These are phyloP conservation scores for Cladophialophora immunda DNA, from an alignment of 2,329 filamentous ascomycete species.

Conservation along the genomic window DNA sequence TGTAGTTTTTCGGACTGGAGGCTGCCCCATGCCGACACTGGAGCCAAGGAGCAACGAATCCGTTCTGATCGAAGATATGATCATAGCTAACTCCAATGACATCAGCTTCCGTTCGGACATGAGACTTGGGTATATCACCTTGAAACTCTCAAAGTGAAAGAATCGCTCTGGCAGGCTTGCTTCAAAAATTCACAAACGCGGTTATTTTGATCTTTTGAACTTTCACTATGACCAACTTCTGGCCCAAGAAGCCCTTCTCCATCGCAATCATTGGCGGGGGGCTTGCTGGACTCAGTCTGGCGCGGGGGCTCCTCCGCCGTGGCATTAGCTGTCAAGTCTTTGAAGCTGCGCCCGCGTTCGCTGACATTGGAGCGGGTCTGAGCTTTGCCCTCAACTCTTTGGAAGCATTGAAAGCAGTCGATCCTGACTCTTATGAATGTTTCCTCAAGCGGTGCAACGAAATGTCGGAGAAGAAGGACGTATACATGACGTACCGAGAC, in stretches of 20 bases:
- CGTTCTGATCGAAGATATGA: not conserved
- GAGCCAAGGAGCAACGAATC: not conserved
- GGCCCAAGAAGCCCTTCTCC: constrained; percentile 29
- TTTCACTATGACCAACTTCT: constrained; percentile 5
- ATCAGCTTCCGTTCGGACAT: not conserved
- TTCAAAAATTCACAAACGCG: not conserved
- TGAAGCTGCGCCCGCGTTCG: constrained; percentile 30
- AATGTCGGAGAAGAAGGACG: constrained; percentile 12
- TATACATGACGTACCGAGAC: constrained; percentile 12
- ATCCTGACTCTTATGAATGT: constrained; percentile 53
- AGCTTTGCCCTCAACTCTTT: constrained; percentile 23
- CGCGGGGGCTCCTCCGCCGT: constrained; percentile 48
- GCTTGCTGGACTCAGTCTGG: constrained; percentile 49
- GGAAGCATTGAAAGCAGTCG: constrained; percentile 43
- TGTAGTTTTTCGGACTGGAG: not conserved
- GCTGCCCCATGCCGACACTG: not conserved
- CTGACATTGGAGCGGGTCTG: constrained; percentile 33
- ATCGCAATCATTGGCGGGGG: constrained; percentile 52
- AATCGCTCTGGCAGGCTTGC: not conserved
- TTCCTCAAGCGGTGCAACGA: constrained; percentile 41
- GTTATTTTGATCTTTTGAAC: not conserved
- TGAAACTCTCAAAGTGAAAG: not conserved
- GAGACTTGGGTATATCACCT: constrained; percentile 10
- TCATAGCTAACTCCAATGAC: not conserved
- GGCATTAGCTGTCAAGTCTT: constrained; percentile 42